phyloP scores from a whole-genome alignment of 495 filamentous ascomycete species.

The Tuber umbilicatum region DNA sequence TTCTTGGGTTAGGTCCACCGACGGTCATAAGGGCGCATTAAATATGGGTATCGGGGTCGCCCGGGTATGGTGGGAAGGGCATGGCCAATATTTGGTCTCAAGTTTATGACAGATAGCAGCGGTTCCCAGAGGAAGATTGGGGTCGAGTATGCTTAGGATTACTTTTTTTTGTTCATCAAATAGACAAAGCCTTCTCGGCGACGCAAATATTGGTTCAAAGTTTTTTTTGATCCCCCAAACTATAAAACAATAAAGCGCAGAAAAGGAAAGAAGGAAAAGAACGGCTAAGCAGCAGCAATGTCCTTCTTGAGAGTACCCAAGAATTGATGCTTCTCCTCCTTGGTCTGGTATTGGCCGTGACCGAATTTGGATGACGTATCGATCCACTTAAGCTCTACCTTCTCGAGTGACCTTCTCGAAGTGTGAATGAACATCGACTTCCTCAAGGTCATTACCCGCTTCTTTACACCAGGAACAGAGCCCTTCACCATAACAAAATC shows the following conservation, averaged over 20 bases:
- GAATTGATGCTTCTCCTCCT: slow-evolving; percentile 90
- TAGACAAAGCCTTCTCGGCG: background rate
- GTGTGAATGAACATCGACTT: slow-evolving; percentile 99
- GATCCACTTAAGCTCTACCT: slow-evolving; percentile 99
- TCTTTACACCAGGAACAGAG: slow-evolving; percentile 95
- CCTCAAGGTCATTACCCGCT: slow-evolving; percentile 96
- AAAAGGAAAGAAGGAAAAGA: slow-evolving; percentile 49
- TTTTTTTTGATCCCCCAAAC: background rate
- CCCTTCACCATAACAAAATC: slow-evolving; percentile 99
- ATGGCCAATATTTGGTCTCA: background rate
- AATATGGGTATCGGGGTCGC: background rate
- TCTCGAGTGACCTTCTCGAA: slow-evolving; percentile 88
- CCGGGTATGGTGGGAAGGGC: background rate
- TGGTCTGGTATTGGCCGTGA: slow-evolving; percentile 98
- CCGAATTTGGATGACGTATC: slow-evolving; percentile 99
- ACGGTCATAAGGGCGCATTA: background rate
- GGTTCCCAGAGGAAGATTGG: background rate
- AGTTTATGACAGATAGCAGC: background rate
- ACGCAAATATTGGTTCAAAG: background rate
- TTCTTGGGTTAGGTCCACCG: background rate
- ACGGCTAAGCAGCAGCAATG: slow-evolving; percentile 55
- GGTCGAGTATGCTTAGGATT: background rate
- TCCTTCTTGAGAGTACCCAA: slow-evolving; percentile 99
- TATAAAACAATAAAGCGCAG: slow-evolving; percentile 49
- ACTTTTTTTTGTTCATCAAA: background rate